Conservation (phyloP, 805 yeast species). For the Metschnikowia matae region DNA sequence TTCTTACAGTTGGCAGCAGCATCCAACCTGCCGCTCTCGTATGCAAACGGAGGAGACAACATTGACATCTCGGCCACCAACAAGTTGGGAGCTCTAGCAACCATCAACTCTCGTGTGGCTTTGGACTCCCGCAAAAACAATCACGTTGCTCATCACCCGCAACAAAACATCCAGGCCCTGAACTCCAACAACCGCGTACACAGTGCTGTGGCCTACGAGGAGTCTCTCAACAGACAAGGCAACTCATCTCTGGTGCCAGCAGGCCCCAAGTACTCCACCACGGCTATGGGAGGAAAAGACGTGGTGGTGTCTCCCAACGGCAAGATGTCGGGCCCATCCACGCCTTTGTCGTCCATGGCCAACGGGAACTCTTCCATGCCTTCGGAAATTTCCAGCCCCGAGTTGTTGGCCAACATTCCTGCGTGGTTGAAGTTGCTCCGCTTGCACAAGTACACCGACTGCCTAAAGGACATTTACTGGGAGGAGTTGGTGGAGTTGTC, state of each 20-base stretch:
- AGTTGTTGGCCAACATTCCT: conserved; percentile 71
- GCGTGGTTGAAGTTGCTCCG: conserved; percentile 88
- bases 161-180: neutral
- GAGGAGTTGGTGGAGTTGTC: conserved; percentile 64
- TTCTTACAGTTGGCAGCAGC: conserved; percentile 36
- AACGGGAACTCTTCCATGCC: conserved; percentile 34
- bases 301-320: conserved; percentile 8
- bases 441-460: conserved; percentile 90
- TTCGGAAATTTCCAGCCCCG: conserved; percentile 36
- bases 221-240: conserved; percentile 32
- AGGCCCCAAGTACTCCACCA: conserved; percentile 15
- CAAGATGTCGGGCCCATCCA: conserved; percentile 8
- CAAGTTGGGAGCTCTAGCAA: conserved; percentile 63
- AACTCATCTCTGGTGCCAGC: conserved; percentile 39
- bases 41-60: conserved; percentile 15
- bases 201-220: conserved; percentile 22
- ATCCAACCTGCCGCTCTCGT: conserved; percentile 14
- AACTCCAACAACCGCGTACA: conserved; percentile 7
- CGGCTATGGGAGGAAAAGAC: conserved; percentile 9
- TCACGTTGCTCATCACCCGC: conserved; percentile 2
- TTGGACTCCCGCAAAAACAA: conserved; percentile 37
- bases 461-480: conserved; percentile 75
- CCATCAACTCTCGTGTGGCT: conserved; percentile 55
- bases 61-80: conserved; percentile 40
- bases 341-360: conserved; percentile 6